Conservation (phyloP, 2,329 filamentous ascomycete genomes). For the Chrysoporthe puriensis region DNA sequence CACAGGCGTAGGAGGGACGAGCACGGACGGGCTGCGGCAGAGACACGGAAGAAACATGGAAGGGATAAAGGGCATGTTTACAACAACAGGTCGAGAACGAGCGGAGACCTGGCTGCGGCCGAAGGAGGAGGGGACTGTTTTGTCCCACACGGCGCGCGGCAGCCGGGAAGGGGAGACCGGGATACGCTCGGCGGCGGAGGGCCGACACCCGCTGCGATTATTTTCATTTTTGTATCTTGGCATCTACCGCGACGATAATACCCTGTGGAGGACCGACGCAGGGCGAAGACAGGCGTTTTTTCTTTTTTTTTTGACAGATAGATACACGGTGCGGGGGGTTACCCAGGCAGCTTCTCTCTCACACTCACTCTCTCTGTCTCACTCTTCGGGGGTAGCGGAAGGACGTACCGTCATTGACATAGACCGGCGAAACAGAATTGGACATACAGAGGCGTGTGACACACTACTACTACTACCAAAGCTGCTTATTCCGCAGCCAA, state of each 20-base stretch:
- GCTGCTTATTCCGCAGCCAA: too few species aligned
- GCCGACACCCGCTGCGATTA: not conserved
- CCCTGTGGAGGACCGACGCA: conserved; percentile 13
- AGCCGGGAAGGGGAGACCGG: too few species aligned
- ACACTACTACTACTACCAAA: too few species aligned
- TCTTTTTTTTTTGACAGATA: conserved; percentile 17
- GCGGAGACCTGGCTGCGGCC: too few species aligned
- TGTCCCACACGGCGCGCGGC: too few species aligned
- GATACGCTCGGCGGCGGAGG: too few species aligned
- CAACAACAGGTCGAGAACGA: too few species aligned
- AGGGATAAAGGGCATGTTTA: not conserved
- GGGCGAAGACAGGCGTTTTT: conserved; percentile 18
- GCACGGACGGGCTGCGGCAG: not conserved
- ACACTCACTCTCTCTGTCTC: too few species aligned
- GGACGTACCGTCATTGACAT: not conserved
- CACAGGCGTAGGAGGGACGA: conserved; percentile 39
- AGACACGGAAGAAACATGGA: too few species aligned
- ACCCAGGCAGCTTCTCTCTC: not conserved
- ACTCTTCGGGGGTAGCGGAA: too few species aligned
- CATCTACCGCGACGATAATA: conserved; percentile 22
- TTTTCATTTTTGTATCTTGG: not conserved
- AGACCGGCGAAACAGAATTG: not conserved
- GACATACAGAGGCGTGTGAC: too few species aligned
- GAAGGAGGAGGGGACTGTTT: too few species aligned
- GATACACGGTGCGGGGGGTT: not conserved